Base-by-base conservation (phyloP, 495 filamentous ascomycete species). In the Penicillium roqueforti region DNA sequence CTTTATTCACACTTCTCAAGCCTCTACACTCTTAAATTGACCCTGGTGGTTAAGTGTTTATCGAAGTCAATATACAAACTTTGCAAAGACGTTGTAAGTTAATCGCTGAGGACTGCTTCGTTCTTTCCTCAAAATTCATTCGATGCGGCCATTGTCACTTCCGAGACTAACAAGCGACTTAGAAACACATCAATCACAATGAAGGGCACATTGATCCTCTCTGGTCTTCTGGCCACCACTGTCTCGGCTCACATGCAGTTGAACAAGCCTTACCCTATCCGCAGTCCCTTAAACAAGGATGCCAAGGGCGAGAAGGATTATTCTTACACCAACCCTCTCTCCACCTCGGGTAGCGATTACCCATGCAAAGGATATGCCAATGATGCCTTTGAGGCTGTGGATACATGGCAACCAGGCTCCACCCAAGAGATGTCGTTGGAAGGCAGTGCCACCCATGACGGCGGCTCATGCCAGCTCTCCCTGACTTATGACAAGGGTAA, bases 391-490 rank as follows among this genome's bases (percentile, higher is more conserved):
- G 51, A 62, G 3, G 74, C 75, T 3, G 69, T 76, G 22, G 75
- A 69, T 1, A 73, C 62, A 34, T 81, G 80, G 60, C 47, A 44
- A n/a, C 68, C 60, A 1, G 79, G 78, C 11, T 50, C 59, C 18
- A 44, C 55, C 10, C 79, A 81, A 44, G 65, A 62, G 8, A 58
- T 82, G 51, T 56, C 69, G 37, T 50, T 78, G 14, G 47, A 64
- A 20, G 75, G 75, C 11, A 74, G 72, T 42, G 92, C 91, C 0
- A 82, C 83, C 7, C 92, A 97, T 66, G 86, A 85, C 38, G 91
- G 92, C 37, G 92, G 92, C 5, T 91, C 87, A 4, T 96, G 91
- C 70, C 92, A 97, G 63, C 68, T 97, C 41, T 81, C 84, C 4
- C 77, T 96, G 61, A 91, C 91, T 14, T 88, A 89, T 61, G 90